Evolutionary conservation across 1,139 yeast species (phyloP).

Genomic region (Pichia terricola): DNA sequence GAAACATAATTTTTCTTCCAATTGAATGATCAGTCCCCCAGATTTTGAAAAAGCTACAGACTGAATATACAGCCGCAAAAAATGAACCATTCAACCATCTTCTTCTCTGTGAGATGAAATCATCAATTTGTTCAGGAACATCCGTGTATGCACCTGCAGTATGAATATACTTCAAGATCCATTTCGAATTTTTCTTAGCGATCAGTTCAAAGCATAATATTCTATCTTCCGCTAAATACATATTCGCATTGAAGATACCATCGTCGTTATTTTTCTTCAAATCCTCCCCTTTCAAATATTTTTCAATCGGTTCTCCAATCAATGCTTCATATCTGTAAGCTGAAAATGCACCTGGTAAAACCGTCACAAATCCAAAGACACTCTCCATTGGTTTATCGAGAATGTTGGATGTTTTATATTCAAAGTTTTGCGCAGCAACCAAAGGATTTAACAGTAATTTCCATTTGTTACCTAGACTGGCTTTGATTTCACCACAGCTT

Average conservation of each 20-base stretch:
- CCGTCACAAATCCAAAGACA: slow-evolving; percentile 73
- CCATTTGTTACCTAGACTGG: slow-evolving; percentile 44
- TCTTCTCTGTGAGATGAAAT: slow-evolving; percentile 67
- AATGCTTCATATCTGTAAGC: slow-evolving; percentile 71
- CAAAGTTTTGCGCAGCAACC: slow-evolving; percentile 80
- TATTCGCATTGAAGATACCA: slow-evolving; percentile 68
- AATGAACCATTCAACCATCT: slow-evolving; percentile 83
- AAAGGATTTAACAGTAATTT: slow-evolving; percentile 56
- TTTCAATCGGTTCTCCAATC: slow-evolving; percentile 68
- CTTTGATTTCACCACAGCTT: slow-evolving; percentile 79
- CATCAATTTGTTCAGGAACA: slow-evolving; percentile 67
- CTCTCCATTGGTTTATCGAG: slow-evolving; percentile 80
- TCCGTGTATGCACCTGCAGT: slow-evolving; percentile 77
- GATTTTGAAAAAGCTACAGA: slow-evolving; percentile 59
- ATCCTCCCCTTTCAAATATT: slow-evolving; percentile 72
- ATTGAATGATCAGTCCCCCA: slow-evolving; percentile 65
- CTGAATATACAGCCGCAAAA: slow-evolving; percentile 72
- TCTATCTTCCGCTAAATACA: slow-evolving; percentile 82
- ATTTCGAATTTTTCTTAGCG: slow-evolving; percentile 53
- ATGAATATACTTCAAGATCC: slow-evolving; percentile 63
- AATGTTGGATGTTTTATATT: slow-evolving; percentile 73
- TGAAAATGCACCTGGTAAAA: slow-evolving; percentile 81
- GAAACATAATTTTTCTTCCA: slow-evolving; percentile 50
- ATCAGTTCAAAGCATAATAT: slow-evolving; percentile 75
- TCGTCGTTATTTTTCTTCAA: slow-evolving; percentile 43